phyloP scores from a whole-genome alignment of 2,329 filamentous ascomycete genomes.

The Didymosphaeria variabile region DNA sequence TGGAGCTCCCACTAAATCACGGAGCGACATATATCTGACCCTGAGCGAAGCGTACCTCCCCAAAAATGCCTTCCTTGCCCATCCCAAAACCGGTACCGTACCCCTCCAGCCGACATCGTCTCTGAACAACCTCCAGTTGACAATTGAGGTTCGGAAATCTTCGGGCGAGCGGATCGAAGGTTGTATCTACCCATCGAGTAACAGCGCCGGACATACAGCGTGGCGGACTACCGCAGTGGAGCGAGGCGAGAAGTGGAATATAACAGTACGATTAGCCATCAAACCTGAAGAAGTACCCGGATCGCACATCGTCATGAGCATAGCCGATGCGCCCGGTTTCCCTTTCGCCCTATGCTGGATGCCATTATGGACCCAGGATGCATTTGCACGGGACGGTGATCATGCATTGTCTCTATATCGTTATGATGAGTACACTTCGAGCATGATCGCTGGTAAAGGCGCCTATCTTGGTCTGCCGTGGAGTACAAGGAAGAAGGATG shows the following conservation, averaged over 20 bases:
- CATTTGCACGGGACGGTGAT: conserved; percentile 85
- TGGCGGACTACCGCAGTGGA: conserved; percentile 88
- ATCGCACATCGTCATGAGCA: conserved; percentile 87
- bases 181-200: conserved; percentile 88
- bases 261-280: conserved; percentile 84
- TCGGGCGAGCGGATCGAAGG: conserved; percentile 84
- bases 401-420: conserved; percentile 87
- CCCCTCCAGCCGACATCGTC: conserved; percentile 71
- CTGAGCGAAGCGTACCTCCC: conserved; percentile 81
- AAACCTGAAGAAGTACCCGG: conserved; percentile 80
- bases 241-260: conserved; percentile 83
- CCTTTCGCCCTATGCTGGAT: conserved; percentile 94
- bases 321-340: conserved; percentile 84
- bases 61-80: conserved; percentile 69
- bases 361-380: conserved; percentile 90
- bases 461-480: conserved; percentile 89
- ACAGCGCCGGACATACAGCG: conserved; percentile 77
- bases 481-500: conserved; percentile 78
- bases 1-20: conserved; percentile 83
- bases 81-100: conserved; percentile 82
- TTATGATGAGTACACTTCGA: conserved; percentile 89
- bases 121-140: conserved; percentile 83
- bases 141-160: conserved; percentile 83
- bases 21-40: conserved; percentile 96
- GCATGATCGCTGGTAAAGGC: conserved; percentile 75